Conservation (phyloP, 805 yeast species). For the Jamesozyma rosinii region DNA sequence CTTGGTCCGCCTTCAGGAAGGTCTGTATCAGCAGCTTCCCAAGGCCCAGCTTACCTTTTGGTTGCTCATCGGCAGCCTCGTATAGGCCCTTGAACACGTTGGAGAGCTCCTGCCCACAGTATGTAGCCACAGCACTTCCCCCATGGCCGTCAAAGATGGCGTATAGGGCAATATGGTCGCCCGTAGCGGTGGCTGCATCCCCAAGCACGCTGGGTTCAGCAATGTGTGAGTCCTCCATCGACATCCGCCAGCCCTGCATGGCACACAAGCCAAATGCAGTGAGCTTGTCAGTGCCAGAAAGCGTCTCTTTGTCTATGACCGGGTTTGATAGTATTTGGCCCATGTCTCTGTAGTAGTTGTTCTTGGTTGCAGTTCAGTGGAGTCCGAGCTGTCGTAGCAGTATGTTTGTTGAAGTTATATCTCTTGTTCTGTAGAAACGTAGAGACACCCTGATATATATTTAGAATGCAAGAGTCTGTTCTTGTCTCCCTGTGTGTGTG, state of each 20-base stretch:
- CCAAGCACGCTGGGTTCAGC: conserved; percentile 29
- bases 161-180: conserved; percentile 62
- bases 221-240: conserved; percentile 94
- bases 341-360: too few relatives aligned
- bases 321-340: conserved; percentile 97
- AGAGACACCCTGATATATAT: too few relatives aligned
- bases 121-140: conserved; percentile 80
- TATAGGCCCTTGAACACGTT: conserved; percentile 52
- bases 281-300: conserved; percentile 54
- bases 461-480: too few relatives aligned
- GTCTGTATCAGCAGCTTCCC: conserved; percentile 48
- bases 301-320: conserved; percentile 59
- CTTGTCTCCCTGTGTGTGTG: too few relatives aligned
- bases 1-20: conserved; percentile 74
- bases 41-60: not conserved
- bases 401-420: too few relatives aligned
- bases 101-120: conserved; percentile 72
- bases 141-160: conserved; percentile 98
- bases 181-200: conserved; percentile 14
- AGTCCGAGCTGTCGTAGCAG: too few relatives aligned
- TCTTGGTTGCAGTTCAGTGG: too few relatives aligned
- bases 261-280: conserved; percentile 77
- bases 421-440: too few relatives aligned
- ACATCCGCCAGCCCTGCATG: conserved; percentile 99
- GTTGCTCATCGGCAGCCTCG: not conserved